A percentile compares a stretch with the other conserved stretches of the same genome.
Conservation (phyloP, 768 basidiomycete genomes). For the Tulasnella sp. region DNA sequence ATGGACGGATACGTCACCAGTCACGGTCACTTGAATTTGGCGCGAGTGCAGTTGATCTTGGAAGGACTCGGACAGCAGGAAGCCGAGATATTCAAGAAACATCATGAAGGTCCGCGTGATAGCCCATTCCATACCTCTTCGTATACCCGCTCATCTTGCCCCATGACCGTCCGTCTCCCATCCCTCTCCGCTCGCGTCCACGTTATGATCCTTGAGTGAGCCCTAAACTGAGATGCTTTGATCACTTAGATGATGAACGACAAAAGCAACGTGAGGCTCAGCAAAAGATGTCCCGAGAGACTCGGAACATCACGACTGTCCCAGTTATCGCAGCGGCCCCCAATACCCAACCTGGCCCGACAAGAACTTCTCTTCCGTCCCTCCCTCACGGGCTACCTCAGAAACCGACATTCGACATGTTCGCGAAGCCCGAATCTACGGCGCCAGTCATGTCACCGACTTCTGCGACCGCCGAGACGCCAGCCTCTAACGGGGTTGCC, state of each 20-base stretch:
- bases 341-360: constrained; percentile 16
- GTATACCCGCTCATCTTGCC: constrained; percentile 8
- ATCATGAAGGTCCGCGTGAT: constrained; percentile 72
- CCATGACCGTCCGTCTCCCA: not conserved
- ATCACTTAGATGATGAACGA: constrained; percentile 72
- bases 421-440: constrained; percentile 29
- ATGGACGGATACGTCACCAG: constrained; percentile 98
- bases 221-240: constrained; percentile 1
- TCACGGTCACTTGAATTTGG: constrained; percentile 77
- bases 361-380: constrained; percentile 20
- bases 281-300: constrained; percentile 46
- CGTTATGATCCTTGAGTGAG: not conserved
- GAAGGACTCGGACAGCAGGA: constrained; percentile 90
- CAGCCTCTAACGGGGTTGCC: constrained; percentile 6
- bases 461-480: not conserved
- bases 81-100: constrained; percentile 86
- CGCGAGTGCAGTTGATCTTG: constrained; percentile 85
- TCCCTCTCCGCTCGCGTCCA: not conserved
- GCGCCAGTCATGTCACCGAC: not conserved
- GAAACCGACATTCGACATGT: constrained; percentile 58
- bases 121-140: constrained; percentile 2
- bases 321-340: constrained; percentile 32
- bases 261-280: constrained; percentile 88
- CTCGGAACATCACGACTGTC: constrained; percentile 24
- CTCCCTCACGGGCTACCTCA: constrained; percentile 52